Base-by-base conservation (phyloP, 148 eudicot genomes). In the Arbutus unedo region DNA sequence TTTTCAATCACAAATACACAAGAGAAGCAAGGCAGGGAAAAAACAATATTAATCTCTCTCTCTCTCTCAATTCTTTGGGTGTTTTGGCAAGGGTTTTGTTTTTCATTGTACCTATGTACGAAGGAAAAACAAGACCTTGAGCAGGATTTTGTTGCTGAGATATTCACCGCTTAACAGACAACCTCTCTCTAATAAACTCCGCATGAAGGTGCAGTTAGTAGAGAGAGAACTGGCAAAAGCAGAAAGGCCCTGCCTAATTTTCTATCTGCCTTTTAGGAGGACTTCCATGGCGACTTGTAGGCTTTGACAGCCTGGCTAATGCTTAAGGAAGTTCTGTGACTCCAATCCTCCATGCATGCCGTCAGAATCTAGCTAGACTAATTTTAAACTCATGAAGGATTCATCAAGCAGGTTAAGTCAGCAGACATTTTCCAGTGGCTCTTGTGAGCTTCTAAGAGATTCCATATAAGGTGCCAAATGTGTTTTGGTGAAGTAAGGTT, bases 321-420 rank as follows among this genome's bases (percentile, higher is more conserved):
- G 70, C 70, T 64, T 64, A 64, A 25, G 70, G 70, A 64, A 64
- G 70, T 64, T 9, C 41, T 64, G 4, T 9, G 70, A 64, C 41
- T 23, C 70, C 70, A 25, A 3, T 14, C 4, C 41, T 23, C 70
- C 70, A 25, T 9, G 41, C 4, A 70, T 70, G 74, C 74, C 48
- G 15, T 70, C 74, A 70, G 15, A 70, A 47, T 15, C n/a, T 14
- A 70, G 74, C 18, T 70, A 70, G 74, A 71, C 75, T 71, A 43
- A 49, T n/a, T 21, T 3, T 38, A 67, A 23, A 10, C 41, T 70
- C 47, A 70, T 43, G 21, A 43, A 31, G 74, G 47, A 71, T 43
- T 13, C n/a, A 38, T 41, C 74, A 70, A 14, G 73, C 15, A 68
- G 43, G 73, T 68, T 31, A 38, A 21, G 31, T 71, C 75, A 72